Evolutionary conservation across 2,329 filamentous ascomycete genomes (phyloP).

Genomic region (Aspergillus pseudotamarii): DNA sequence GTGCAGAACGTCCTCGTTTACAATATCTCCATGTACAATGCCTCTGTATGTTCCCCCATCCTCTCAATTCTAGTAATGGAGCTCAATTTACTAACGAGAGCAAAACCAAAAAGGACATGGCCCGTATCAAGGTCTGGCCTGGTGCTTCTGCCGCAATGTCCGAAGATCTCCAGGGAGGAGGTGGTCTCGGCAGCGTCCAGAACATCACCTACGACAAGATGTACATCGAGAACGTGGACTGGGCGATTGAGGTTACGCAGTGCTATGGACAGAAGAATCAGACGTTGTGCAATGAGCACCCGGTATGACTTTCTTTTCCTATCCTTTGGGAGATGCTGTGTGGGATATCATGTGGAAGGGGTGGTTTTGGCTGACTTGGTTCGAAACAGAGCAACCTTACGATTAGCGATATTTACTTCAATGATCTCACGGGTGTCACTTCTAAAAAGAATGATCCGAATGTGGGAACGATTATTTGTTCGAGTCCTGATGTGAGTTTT

Average conservation of each 20-base stretch:
- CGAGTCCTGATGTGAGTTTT: constrained; percentile 50
- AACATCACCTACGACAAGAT: constrained; percentile 71
- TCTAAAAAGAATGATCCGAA: constrained; percentile 47
- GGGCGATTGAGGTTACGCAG: constrained; percentile 66
- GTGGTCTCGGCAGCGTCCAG: constrained; percentile 62
- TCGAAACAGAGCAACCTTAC: constrained; percentile 47
- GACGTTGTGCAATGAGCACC: constrained; percentile 62
- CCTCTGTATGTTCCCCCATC: constrained; percentile 33
- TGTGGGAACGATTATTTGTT: constrained; percentile 54
- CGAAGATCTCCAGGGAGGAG: constrained; percentile 66
- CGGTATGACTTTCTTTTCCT: constrained; percentile 45
- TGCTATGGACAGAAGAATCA: constrained; percentile 66
- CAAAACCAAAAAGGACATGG: constrained; percentile 54
- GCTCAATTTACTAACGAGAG: constrained; percentile 33
- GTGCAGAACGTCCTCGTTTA: constrained; percentile 70
- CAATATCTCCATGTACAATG: constrained; percentile 62
- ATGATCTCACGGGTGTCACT: constrained; percentile 60
- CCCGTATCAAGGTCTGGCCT: constrained; percentile 75
- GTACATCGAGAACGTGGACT: constrained; percentile 64
- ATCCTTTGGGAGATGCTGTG: not conserved
- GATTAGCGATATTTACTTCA: constrained; percentile 59
- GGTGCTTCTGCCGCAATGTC: constrained; percentile 58
- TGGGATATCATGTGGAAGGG: not conserved
- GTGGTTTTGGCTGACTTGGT: not conserved
- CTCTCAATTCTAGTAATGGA: not conserved